Evolutionary conservation across 225 moss, liverwort and hornwort genomes (phyloP).

Genomic region (Physcomitrellopsis africana): DNA sequence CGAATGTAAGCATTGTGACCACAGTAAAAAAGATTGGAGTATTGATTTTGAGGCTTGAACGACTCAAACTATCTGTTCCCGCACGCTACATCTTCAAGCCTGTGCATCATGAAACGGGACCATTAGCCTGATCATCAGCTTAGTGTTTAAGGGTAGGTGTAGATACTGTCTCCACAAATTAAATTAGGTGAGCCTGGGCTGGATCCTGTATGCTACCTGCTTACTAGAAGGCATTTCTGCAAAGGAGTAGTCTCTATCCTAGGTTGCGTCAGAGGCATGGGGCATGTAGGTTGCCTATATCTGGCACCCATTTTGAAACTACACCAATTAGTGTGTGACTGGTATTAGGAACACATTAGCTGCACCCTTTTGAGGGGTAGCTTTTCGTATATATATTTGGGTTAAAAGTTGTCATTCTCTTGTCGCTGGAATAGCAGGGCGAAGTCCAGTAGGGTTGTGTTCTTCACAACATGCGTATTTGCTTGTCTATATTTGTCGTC

Average conservation of each 20-base stretch:
- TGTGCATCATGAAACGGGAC: neutral
- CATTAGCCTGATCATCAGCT: neutral
- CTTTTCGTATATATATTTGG: neutral
- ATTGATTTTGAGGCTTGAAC: neutral
- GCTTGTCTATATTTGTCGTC: no score
- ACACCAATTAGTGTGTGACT: neutral
- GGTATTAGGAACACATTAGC: neutral
- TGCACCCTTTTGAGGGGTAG: neutral
- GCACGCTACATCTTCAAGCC: neutral
- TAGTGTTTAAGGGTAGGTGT: neutral
- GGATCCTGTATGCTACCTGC: neutral
- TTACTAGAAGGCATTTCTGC: neutral
- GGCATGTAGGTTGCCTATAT: neutral
- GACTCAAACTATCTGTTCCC: neutral
- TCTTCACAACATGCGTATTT: no score
- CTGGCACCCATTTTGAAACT: conserved; percentile 6
- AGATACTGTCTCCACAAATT: neutral
- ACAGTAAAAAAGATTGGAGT: neutral
- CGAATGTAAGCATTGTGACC: conserved; percentile 59
- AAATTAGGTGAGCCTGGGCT: neutral
- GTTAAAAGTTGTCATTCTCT: no score
- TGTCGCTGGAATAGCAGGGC: no score
- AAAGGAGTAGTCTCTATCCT: neutral
- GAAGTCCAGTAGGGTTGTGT: no score
- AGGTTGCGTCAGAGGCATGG: conserved; percentile 7